A percentile compares a stretch with the other conserved stretches of the same genome.
These are phyloP conservation scores for Fusarium pseudograminearum DNA, from an alignment of 2,329 filamentous ascomycete species.

Conservation along the genomic window DNA sequence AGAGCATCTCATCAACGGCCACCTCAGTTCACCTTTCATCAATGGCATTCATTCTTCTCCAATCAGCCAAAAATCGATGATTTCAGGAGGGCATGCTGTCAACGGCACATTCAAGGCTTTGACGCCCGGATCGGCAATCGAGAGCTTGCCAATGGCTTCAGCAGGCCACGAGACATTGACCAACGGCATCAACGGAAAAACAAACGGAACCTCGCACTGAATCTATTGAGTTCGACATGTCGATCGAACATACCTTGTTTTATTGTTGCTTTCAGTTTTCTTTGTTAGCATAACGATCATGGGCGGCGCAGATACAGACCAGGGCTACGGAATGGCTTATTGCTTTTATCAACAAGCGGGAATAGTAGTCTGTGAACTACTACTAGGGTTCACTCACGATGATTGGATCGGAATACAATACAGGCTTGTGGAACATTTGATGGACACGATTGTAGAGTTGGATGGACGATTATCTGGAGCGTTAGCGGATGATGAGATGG, in stretches of 20 bases:
- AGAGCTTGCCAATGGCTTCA: constrained; percentile 28
- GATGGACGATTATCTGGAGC: constrained; percentile 42
- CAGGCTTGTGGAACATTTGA: constrained; percentile 22
- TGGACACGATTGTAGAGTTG: constrained; percentile 18
- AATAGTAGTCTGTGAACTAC: constrained; percentile 23
- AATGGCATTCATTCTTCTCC: constrained; percentile 64
- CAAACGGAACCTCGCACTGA: constrained; percentile 31
- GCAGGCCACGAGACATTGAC: constrained; percentile 43
- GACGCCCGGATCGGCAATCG: constrained; percentile 32
- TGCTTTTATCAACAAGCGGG: constrained; percentile 37
- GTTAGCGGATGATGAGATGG: constrained; percentile 17
- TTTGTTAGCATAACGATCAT: constrained; percentile 48
- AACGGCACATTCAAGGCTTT: constrained; percentile 50
- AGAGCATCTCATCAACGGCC: constrained; percentile 63
- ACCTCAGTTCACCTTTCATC: constrained; percentile 57
- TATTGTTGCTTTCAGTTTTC: constrained; percentile 43
- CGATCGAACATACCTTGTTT: constrained; percentile 33
- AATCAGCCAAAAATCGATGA: constrained; percentile 52
- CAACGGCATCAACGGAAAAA: constrained; percentile 50
- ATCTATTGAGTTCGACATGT: constrained; percentile 11
- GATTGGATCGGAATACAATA: constrained; percentile 42
- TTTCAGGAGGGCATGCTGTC: constrained; percentile 41
- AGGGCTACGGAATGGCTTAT: constrained; percentile 35
- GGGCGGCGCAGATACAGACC: constrained; percentile 44
- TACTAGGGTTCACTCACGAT: constrained; percentile 21